Evolutionary conservation across 1,284 basidiomycete species (phyloP).

Genomic region (Pseudozyma tsukubaensis): DNA sequence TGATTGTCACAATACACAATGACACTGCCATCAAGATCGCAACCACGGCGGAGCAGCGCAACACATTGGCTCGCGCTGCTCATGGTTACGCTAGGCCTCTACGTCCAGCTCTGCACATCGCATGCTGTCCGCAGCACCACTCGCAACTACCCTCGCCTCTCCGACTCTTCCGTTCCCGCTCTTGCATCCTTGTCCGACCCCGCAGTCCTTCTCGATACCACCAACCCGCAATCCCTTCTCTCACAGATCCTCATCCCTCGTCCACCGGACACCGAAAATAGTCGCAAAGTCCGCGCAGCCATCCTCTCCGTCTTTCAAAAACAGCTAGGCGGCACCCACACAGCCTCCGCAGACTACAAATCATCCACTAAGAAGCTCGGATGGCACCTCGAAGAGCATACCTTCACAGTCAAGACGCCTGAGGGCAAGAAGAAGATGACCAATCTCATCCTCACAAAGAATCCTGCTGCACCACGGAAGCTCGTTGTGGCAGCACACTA

Average conservation of each 20-base stretch:
- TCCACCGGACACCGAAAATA: conserved; percentile 59
- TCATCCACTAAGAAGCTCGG: conserved; percentile 24
- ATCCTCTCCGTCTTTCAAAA: conserved; percentile 51
- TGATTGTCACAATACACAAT: neutral
- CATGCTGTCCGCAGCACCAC: conserved; percentile 34
- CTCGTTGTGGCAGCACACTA: conserved; percentile 93
- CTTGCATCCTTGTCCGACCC: conserved; percentile 45
- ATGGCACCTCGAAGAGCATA: conserved; percentile 60
- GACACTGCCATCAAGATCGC: neutral
- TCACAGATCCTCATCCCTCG: conserved; percentile 65
- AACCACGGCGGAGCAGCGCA: neutral
- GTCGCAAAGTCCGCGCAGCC: conserved; percentile 47
- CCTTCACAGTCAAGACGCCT: conserved; percentile 75
- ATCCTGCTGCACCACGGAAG: conserved; percentile 84
- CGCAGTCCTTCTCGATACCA: conserved; percentile 41
- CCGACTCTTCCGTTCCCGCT: conserved; percentile 5
- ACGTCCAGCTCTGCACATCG: conserved; percentile 2
- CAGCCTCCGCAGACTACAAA: conserved; percentile 7
- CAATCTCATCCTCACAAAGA: conserved; percentile 89
- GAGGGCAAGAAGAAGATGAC: conserved; percentile 83
- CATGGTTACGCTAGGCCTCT: neutral
- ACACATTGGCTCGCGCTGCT: conserved; percentile 1
- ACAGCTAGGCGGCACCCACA: conserved; percentile 22
- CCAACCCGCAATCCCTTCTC: conserved; percentile 50
- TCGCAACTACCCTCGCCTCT: conserved; percentile 24